Percentiles rank a stretch among this genome's conserved stretches.
Evolutionary conservation across 2,329 filamentous ascomycete genomes (phyloP).

Genomic region (Stromatinia cepivora): DNA sequence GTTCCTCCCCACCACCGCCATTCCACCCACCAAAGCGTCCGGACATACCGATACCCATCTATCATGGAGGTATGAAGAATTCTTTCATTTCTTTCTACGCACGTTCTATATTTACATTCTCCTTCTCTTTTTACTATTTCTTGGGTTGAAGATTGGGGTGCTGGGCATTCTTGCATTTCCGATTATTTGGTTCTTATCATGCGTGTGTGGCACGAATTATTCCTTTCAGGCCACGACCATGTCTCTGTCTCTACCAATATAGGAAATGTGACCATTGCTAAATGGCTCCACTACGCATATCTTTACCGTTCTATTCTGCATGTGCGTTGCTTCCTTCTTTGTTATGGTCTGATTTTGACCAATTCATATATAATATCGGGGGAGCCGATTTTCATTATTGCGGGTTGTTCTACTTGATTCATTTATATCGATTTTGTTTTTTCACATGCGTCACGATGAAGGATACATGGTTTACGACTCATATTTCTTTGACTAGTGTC

Average conservation of each 20-base stretch:
- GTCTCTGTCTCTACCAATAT: background rate
- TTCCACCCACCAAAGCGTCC: background rate
- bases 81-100: background rate
- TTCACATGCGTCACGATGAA: background rate
- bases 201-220: background rate
- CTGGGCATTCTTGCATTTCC: conserved; percentile 2
- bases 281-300: conserved; percentile 12
- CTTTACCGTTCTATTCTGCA: background rate
- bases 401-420: background rate
- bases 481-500: conserved; percentile 13
- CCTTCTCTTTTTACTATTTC: background rate
- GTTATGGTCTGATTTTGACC: background rate
- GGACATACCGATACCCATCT: background rate
- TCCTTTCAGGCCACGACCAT: background rate
- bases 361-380: background rate
- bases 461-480: background rate
- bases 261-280: conserved; percentile 3
- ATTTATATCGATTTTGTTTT: background rate
- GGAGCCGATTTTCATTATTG: background rate
- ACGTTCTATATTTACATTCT: background rate
- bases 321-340: background rate
- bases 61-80: conserved; percentile 31
- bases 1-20: background rate
- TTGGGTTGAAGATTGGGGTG: background rate
- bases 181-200: conserved; percentile 1